Evolutionary conservation across 176 grass and related monocot species (phyloP).

Genomic region (Lolium multiflorum): DNA sequence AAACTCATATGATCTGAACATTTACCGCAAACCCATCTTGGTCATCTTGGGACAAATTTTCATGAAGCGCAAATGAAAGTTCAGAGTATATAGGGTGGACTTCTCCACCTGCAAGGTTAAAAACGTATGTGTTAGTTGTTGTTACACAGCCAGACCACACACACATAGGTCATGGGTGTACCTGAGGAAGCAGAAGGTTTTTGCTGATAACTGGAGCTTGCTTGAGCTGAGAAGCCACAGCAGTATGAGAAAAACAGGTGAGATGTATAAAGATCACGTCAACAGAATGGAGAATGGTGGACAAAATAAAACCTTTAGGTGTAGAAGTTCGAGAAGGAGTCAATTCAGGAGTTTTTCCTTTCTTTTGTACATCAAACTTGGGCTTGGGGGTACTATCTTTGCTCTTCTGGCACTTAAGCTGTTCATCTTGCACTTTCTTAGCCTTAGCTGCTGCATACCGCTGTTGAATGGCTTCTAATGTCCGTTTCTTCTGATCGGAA

Average conservation of each 20-base stretch:
- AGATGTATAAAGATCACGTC: background rate
- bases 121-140: background rate
- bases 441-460: conserved; percentile 54
- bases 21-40: conserved; percentile 20
- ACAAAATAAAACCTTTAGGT: conserved; percentile 34
- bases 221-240: conserved; percentile 17
- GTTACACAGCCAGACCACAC: background rate
- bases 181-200: conserved; percentile 10
- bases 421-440: conserved; percentile 55
- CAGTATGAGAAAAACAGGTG: background rate
- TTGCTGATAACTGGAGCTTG: conserved; percentile 22
- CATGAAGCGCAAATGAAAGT: conserved; percentile 45
- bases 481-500: conserved; percentile 64
- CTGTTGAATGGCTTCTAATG: conserved; percentile 59
- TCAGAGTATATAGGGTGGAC: conserved; percentile 55
- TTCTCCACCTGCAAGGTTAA: conserved; percentile 48
- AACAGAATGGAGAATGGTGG: background rate
- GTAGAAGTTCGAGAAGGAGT: conserved; percentile 28
- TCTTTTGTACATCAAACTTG: conserved; percentile 34
- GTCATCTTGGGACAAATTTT: conserved; percentile 46
- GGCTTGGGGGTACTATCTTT: conserved; percentile 1
- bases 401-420: conserved; percentile 37
- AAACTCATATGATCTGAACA: background rate
- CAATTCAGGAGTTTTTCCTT: conserved; percentile 16
- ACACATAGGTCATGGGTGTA: background rate